Base-by-base conservation (phyloP, 106 monocot genomes). In the Dioscorea zingiberensis region DNA sequence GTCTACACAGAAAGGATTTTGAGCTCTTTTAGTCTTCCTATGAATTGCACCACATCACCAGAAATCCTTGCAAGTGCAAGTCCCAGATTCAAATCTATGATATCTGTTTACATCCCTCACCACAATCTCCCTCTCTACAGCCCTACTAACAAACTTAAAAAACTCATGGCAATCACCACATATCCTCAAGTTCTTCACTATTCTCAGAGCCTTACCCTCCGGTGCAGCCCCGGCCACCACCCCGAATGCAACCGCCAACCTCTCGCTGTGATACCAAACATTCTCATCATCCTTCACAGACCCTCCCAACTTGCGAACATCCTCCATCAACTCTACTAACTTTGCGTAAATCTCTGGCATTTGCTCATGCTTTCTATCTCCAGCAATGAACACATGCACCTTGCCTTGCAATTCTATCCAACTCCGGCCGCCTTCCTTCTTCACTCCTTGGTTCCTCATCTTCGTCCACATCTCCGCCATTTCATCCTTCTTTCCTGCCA, bases 181-280 rank as follows among this genome's bases (percentile, higher is more conserved):
- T 13, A 81, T 84, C 63, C 84, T 88, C 65, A 88, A 44, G 67
- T 84, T 88, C 81, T 89, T 89, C 71, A 89, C 71, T 29, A 89
- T 76, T 57, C 88, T 81, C 70, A 89, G 21, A 8, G 28, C 59
- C 67, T 76, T 78, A 25, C 80, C 80, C 55, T 66, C 16, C 21
- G 30, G 57, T 9, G 58, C 74, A 10, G 46, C 51, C 8, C 78
- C 67, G 44, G 70, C 70, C 29, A 85, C 8, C 58, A 85, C 29
- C 13, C 66, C 81, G 51, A 73, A 84, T 7, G 79, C 89, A 73
- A 89, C 27, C 1, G 84, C 89, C 26, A 85, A 54, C 76, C 75
- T 78, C 79, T 89, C 84, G 25, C 84, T 85, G 58, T 89, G 89
- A 70, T 76, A 70, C 76, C 73, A 71, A 3, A 85, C 51, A 13